phyloP scores from a whole-genome alignment of 2,329 filamentous ascomycete genomes.

The Rhynchosporium secalis region DNA sequence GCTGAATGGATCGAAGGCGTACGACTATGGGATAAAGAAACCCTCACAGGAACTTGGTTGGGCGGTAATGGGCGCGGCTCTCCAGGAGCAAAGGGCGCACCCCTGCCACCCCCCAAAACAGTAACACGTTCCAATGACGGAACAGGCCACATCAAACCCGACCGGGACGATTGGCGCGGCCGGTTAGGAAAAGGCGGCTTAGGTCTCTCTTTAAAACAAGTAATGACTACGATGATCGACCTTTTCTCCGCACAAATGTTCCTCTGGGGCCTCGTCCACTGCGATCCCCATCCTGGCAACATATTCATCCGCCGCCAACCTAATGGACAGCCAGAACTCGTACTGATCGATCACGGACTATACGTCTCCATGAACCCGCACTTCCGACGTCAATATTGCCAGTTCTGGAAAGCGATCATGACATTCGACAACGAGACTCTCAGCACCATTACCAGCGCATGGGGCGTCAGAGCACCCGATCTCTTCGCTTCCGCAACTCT shows the following conservation, averaged over 20 bases:
- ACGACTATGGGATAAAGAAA: constrained; percentile 86
- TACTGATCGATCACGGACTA: constrained; percentile 94
- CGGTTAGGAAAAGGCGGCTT: constrained; percentile 72
- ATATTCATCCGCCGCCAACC: constrained; percentile 90
- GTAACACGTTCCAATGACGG: constrained; percentile 48
- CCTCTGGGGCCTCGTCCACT: constrained; percentile 93
- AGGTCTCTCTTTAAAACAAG: constrained; percentile 76
- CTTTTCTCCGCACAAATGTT: constrained; percentile 98
- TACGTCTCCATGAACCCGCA: constrained; percentile 87
- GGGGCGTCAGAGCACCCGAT: constrained; percentile 88
- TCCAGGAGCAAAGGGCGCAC: constrained; percentile 70
- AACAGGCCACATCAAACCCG: constrained; percentile 70
- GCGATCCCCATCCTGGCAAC: constrained; percentile 95
- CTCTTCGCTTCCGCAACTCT: constrained; percentile 90
- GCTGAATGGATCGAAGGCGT: constrained; percentile 98
- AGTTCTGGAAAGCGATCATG: constrained; percentile 92
- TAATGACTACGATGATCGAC: constrained; percentile 96
- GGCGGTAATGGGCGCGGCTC: constrained; percentile 76
- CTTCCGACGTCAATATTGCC: constrained; percentile 82
- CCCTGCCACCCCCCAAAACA: constrained; percentile 46
- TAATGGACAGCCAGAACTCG: constrained; percentile 80
- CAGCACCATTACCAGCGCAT: constrained; percentile 67
- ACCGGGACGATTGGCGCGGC: constrained; percentile 77
- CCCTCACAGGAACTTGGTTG: constrained; percentile 74
- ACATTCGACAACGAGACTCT: constrained; percentile 89